phyloP scores from a whole-genome alignment of 139 green algal genomes.

The Chlamydomonas schloesseri region DNA sequence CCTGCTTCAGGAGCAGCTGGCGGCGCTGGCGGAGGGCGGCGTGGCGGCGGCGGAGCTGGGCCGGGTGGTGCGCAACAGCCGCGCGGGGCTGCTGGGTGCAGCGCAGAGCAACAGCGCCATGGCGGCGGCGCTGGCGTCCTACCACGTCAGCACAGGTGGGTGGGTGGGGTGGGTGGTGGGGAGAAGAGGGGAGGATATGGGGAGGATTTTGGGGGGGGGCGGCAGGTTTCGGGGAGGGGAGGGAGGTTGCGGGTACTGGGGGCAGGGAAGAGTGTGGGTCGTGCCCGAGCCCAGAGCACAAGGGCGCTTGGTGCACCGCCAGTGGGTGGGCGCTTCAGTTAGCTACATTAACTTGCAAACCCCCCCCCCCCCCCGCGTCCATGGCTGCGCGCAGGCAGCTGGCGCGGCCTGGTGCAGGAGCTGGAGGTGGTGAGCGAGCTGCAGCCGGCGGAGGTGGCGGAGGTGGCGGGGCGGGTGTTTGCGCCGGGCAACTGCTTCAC shows the following conservation, averaged over 20 bases:
- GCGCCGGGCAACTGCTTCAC: constrained; percentile 30
- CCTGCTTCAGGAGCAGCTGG: constrained; percentile 54
- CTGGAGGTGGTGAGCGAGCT: constrained; percentile 24
- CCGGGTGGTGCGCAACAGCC: constrained; percentile 55
- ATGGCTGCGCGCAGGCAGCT: constrained; percentile 36
- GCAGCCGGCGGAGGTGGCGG: neutral
- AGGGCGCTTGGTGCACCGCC: neutral
- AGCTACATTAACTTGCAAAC: no score
- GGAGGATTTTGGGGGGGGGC: neutral
- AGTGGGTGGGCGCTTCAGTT: no score
- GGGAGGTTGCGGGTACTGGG: neutral
- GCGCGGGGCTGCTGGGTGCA: constrained; percentile 59
- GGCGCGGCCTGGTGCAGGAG: constrained; percentile 29
- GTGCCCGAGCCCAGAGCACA: neutral
- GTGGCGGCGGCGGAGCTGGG: constrained; percentile 62
- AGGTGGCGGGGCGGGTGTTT: constrained; percentile 15
- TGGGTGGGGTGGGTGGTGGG: neutral
- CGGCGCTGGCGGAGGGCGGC: constrained; percentile 55
- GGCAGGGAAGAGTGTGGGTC: neutral
- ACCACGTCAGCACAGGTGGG: constrained; percentile 54
- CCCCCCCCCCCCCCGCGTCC: neutral
- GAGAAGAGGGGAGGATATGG: neutral
- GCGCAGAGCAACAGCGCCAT: constrained; percentile 69
- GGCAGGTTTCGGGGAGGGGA: neutral
- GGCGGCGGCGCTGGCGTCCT: constrained; percentile 63